Percentiles rank a stretch among this genome's conserved stretches.
Conservation (phyloP, 441 rosid genomes). For the Cnidoscolus chayamansa region DNA sequence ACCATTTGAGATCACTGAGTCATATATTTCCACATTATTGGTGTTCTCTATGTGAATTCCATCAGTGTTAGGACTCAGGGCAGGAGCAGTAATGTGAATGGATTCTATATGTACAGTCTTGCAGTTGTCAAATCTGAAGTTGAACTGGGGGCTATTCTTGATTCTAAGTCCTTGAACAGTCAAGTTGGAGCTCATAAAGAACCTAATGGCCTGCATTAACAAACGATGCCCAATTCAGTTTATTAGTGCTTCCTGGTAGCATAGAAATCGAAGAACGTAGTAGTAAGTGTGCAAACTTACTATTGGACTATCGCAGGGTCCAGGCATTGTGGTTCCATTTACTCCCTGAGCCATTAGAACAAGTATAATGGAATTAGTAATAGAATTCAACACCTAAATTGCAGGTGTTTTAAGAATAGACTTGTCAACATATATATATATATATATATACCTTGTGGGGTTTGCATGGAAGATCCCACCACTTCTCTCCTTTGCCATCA, state of each 20-base stretch:
- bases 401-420: background rate
- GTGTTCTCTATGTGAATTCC: constrained; percentile 89
- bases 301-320: constrained; percentile 56
- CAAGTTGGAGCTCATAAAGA: constrained; percentile 83
- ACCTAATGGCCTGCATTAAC: constrained; percentile 59
- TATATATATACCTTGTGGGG: constrained; percentile 64
- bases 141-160: constrained; percentile 75
- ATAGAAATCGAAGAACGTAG: background rate
- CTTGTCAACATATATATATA: background rate
- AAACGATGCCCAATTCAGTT: constrained; percentile 1
- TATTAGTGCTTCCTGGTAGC: background rate
- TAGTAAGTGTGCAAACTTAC: constrained; percentile 38
- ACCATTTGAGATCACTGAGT: constrained; percentile 70
- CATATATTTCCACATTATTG: constrained; percentile 51
- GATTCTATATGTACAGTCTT: constrained; percentile 58
- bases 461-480: constrained; percentile 99
- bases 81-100: constrained; percentile 66
- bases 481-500: constrained; percentile 83
- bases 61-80: constrained; percentile 84
- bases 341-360: constrained; percentile 28
- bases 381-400: background rate
- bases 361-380: constrained; percentile 1
- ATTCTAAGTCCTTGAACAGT: constrained; percentile 60
- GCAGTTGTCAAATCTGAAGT: constrained; percentile 78
- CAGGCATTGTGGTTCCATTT: constrained; percentile 39